Conservation (phyloP, 805 yeast species). For the Saturnispora sekii region DNA sequence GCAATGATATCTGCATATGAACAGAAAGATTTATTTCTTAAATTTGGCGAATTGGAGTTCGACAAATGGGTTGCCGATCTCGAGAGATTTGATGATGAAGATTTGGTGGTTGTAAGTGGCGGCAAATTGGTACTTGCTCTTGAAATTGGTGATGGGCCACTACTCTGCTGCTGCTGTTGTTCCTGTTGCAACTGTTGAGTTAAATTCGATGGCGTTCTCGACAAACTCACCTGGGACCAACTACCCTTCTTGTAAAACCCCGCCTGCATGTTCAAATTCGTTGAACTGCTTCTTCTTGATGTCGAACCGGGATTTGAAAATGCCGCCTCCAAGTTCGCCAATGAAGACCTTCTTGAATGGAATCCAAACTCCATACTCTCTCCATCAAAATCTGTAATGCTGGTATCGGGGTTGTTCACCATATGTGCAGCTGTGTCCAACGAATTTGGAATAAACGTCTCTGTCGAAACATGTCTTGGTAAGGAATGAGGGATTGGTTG, state of each 20-base stretch:
- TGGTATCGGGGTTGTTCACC: slow-evolving; percentile 23
- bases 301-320: slow-evolving; percentile 11
- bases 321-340: slow-evolving; percentile 38
- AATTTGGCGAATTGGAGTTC: slow-evolving; percentile 28
- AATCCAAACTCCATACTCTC: slow-evolving; percentile 39
- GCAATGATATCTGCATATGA: slow-evolving; percentile 74
- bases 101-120: slow-evolving; percentile 2
- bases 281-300: slow-evolving; percentile 11
- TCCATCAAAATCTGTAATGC: slow-evolving; percentile 13
- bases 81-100: slow-evolving; percentile 5
- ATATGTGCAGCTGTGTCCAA: slow-evolving; percentile 40
- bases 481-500: slow-evolving; percentile 23
- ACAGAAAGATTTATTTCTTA: slow-evolving; percentile 39
- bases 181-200: slow-evolving; percentile 18
- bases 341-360: slow-evolving; percentile 41
- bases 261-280: slow-evolving; percentile 7
- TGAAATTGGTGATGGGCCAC: slow-evolving; percentile 4
- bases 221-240: slow-evolving; percentile 12
- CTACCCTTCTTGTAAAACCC: slow-evolving; percentile 15
- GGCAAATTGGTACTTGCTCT: slow-evolving; percentile 7
- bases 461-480: slow-evolving; percentile 34
- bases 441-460: slow-evolving; percentile 48
- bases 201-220: slow-evolving; percentile 20
- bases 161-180: background rate
- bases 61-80: slow-evolving; percentile 1